These are phyloP conservation scores for Fusarium liriodendri DNA, from an alignment of 2,329 filamentous ascomycete genomes.

Conservation along the genomic window DNA sequence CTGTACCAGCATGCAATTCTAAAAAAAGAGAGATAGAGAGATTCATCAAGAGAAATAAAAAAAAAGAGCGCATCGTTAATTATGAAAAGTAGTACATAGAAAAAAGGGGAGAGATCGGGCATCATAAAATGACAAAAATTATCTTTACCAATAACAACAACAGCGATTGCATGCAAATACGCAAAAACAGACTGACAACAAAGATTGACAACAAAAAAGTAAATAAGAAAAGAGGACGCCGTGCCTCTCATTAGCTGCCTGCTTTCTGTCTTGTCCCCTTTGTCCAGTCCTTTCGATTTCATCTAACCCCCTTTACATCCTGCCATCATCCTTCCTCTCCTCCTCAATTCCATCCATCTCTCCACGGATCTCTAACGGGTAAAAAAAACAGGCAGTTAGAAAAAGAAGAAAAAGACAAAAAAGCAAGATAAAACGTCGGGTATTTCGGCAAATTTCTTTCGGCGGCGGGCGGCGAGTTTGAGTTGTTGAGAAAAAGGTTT, in stretches of 20 bases:
- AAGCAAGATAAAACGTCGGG: slow-evolving; percentile 20
- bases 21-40: not conserved
- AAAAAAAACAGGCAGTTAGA: not conserved
- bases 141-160: not conserved
- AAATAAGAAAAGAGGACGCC: slow-evolving; percentile 8
- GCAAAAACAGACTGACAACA: not conserved
- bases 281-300: not conserved
- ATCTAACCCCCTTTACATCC: not conserved
- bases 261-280: slow-evolving; percentile 14
- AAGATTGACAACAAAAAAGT: not conserved
- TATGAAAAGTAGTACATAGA: slow-evolving; percentile 25
- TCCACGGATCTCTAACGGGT: not conserved
- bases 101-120: not conserved
- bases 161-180: not conserved
- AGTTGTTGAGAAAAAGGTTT: not conserved
- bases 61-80: slow-evolving; percentile 30
- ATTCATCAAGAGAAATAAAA: slow-evolving; percentile 14
- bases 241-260: slow-evolving; percentile 29
- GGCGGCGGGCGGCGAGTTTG: slow-evolving; percentile 10
- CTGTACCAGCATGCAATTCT: not conserved
- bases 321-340: not conserved
- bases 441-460: slow-evolving; percentile 35
- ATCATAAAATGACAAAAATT: slow-evolving; percentile 2
- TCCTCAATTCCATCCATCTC: not conserved
- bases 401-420: not conserved